These are phyloP conservation scores for Limonium bicolor DNA, from an alignment of 148 eudicot species.

Conservation along the genomic window DNA sequence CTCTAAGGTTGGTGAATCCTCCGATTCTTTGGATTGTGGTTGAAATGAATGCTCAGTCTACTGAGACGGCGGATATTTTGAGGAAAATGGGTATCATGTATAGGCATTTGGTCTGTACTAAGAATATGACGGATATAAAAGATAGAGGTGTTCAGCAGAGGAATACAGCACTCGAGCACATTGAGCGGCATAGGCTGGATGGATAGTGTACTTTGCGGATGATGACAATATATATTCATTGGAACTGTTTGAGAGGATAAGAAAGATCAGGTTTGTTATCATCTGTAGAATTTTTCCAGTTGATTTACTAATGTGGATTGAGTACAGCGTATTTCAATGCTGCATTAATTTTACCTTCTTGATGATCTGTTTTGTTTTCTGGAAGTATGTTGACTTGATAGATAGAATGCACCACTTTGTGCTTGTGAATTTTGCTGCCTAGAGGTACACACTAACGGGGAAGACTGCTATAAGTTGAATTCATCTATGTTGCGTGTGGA, in stretches of 20 bases:
- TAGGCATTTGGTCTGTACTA: conserved; percentile 70
- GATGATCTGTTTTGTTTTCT: neutral
- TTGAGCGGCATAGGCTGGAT: conserved; percentile 74
- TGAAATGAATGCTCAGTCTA: conserved; percentile 51
- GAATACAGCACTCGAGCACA: conserved; percentile 74
- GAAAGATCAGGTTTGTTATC: conserved; percentile 49
- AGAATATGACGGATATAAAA: conserved; percentile 47
- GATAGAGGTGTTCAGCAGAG: conserved; percentile 95
- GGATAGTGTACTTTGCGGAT: conserved; percentile 93
- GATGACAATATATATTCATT: conserved; percentile 87
- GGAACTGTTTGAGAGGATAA: conserved; percentile 58
- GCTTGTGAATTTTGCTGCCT: neutral
- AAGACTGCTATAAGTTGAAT: too few relatives aligned
- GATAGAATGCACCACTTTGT: neutral
- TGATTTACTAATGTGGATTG: neutral
- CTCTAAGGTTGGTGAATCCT: conserved; percentile 52
- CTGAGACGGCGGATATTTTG: conserved; percentile 62
- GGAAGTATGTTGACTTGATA: neutral
- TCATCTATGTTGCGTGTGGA: too few relatives aligned
- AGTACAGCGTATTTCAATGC: neutral
- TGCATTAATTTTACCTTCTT: neutral
- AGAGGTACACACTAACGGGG: too few relatives aligned
- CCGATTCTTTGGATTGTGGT: conserved; percentile 90
- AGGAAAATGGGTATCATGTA: conserved; percentile 72
- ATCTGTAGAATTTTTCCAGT: neutral